phyloP scores from a whole-genome alignment of 768 basidiomycete genomes.

The Psilocybe subaeruginosa region DNA sequence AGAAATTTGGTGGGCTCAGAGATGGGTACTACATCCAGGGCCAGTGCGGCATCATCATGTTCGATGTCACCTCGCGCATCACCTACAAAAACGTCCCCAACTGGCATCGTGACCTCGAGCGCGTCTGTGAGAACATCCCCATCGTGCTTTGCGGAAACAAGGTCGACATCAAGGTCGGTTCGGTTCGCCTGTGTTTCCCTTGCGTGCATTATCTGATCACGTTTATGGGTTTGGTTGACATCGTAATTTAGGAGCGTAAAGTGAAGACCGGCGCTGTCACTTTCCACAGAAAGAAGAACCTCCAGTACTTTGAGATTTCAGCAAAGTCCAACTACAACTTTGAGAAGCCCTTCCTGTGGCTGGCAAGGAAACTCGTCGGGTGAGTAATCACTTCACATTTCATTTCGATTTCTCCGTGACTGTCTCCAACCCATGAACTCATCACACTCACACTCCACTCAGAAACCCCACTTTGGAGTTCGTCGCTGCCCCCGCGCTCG shows the following conservation, averaged over 20 bases:
- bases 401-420: too few species aligned
- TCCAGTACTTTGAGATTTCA: constrained; percentile 99
- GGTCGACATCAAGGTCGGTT: constrained; percentile 94
- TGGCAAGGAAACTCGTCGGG: constrained; percentile 98
- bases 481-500: constrained; percentile 94
- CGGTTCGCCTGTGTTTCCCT: neutral
- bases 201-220: constrained; percentile 9
- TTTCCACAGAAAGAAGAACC: constrained; percentile 99
- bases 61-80: constrained; percentile 99
- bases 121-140: constrained; percentile 99
- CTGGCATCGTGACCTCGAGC: constrained; percentile 99
- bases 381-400: constrained; percentile 38
- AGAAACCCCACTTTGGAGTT: constrained; percentile 92
- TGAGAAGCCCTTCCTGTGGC: constrained; percentile 99
- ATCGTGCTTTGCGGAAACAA: constrained; percentile 99
- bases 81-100: constrained; percentile 99
- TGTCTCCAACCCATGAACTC: neutral
- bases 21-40: constrained; percentile 98
- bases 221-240: constrained; percentile 7
- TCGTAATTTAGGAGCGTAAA: constrained; percentile 84
- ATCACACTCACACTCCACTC: neutral
- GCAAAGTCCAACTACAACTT: constrained; percentile 99
- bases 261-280: constrained; percentile 99
- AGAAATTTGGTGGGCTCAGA: constrained; percentile 98
- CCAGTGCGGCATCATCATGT: constrained; percentile 99